phyloP scores from a whole-genome alignment of 2,329 filamentous ascomycete genomes.

The Penicillium sp. region DNA sequence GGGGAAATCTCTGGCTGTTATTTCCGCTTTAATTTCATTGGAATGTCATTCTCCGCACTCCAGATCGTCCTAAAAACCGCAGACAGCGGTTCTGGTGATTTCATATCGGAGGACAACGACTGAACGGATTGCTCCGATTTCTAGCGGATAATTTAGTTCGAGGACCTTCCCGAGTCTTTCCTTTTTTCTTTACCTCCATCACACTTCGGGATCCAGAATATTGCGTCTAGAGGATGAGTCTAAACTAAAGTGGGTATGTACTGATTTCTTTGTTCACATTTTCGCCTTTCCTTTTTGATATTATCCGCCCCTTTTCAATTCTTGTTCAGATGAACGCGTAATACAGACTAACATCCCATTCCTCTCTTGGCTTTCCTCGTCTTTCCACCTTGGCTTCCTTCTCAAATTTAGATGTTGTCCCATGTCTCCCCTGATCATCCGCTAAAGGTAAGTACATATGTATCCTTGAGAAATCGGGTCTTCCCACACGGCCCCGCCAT shows the following conservation, averaged over 20 bases:
- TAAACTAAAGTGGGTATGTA: background rate
- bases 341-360: background rate
- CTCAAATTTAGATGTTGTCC: background rate
- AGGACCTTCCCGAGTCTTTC: background rate
- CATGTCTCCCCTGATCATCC: background rate
- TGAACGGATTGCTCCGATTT: background rate
- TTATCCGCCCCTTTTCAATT: background rate
- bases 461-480: constrained; percentile 5
- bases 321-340: constrained; percentile 5
- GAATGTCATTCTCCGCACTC: constrained; percentile 18
- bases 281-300: background rate
- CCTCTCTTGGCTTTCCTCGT: background rate
- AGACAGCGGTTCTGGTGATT: background rate
- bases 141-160: background rate
- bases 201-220: background rate
- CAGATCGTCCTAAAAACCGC: constrained; percentile 5
- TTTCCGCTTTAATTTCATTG: background rate
- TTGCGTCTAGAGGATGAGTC: background rate
- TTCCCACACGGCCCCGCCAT: constrained; percentile 34
- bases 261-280: constrained; percentile 4
- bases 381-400: background rate
- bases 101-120: background rate
- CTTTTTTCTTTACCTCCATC: background rate
- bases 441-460: background rate
- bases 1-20: background rate